Conservation (phyloP, 768 basidiomycete species). For the Phanerochaete carnosa region DNA sequence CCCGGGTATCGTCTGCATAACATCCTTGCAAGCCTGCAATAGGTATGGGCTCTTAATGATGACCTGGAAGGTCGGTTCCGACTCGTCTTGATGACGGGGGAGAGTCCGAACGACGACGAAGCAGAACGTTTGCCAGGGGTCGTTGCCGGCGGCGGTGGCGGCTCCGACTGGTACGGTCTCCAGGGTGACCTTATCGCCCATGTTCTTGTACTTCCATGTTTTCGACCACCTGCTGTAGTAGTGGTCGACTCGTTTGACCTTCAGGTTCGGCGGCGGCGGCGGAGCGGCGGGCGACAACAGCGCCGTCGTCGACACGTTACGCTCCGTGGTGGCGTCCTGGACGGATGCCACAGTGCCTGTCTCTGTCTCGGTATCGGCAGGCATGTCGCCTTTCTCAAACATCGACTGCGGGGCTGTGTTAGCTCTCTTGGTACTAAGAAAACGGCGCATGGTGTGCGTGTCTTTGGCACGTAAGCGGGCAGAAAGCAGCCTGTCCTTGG, state of each 20-base stretch:
- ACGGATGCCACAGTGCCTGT: neutral
- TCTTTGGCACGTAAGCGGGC: neutral
- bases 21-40: conserved; percentile 53
- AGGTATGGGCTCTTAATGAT: conserved; percentile 59
- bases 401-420: neutral
- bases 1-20: conserved; percentile 52
- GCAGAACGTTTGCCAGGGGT: conserved; percentile 55
- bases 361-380: neutral
- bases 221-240: conserved; percentile 58
- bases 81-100: conserved; percentile 30
- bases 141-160: conserved; percentile 27
- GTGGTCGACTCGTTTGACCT: conserved; percentile 59
- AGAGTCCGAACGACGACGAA: conserved; percentile 56
- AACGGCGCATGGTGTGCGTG: conserved; percentile 4
- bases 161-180: conserved; percentile 41
- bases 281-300: conserved; percentile 22
- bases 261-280: conserved; percentile 43
- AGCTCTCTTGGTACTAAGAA: neutral
- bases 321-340: neutral
- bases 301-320: conserved; percentile 6
- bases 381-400: neutral
- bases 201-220: conserved; percentile 59
- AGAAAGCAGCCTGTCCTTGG: neutral
- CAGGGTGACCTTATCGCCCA: conserved; percentile 48
- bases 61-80: conserved; percentile 46